Conservation (phyloP, 148 eudicot genomes). For the Silene uniflora region DNA sequence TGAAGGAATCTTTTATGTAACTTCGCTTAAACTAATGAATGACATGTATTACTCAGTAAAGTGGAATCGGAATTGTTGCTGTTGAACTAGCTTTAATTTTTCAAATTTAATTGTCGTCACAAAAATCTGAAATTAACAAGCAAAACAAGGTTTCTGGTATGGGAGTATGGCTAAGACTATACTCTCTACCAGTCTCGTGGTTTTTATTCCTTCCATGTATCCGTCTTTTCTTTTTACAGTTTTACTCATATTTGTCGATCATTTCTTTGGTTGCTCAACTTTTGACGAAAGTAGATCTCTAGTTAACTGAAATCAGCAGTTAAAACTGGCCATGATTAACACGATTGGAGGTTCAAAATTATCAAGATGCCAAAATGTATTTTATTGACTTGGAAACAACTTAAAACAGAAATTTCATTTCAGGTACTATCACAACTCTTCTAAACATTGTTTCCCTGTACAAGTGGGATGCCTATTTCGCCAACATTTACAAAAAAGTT, state of each 20-base stretch:
- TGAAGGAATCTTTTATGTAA: neutral
- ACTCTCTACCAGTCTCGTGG: neutral
- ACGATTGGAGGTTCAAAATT: too few relatives aligned
- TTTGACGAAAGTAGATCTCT: neutral
- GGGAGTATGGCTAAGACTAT: neutral
- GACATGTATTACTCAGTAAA: too few relatives aligned
- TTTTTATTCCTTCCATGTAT: neutral
- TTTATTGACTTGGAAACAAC: too few relatives aligned
- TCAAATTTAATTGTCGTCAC: too few relatives aligned
- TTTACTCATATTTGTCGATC: neutral
- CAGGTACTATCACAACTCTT: neutral
- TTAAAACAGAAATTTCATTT: too few relatives aligned
- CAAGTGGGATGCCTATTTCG: neutral
- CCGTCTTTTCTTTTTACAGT: neutral
- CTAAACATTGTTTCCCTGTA: neutral
- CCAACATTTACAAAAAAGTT: slow-evolving; percentile 13
- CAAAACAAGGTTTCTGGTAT: neutral
- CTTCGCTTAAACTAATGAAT: neutral
- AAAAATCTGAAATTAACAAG: neutral
- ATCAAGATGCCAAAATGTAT: too few relatives aligned
- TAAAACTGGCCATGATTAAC: too few relatives aligned
- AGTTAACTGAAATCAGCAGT: neutral
- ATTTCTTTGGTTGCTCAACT: neutral
- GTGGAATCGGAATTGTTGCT: neutral
- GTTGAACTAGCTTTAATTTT: neutral